Evolutionary conservation across 2,329 filamentous ascomycete genomes (phyloP).

Genomic region (Pyricularia pennisetigena): DNA sequence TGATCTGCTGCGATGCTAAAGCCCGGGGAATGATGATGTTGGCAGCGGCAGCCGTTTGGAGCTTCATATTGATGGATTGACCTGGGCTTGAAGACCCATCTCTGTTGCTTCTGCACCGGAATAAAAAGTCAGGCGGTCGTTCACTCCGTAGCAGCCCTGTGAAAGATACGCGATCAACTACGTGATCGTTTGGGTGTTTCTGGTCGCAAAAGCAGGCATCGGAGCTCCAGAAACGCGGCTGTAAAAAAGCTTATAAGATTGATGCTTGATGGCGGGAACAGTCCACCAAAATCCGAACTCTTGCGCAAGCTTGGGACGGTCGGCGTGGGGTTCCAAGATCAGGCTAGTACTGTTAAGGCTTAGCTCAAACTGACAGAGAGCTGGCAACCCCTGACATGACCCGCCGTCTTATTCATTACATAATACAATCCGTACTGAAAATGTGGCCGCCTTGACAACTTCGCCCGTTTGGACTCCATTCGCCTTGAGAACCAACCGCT

Average conservation of each 20-base stretch:
- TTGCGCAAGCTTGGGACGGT: not conserved
- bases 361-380: slow-evolving; percentile 17
- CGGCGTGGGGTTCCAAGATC: not conserved
- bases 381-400: not conserved
- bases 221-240: not conserved
- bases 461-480: not conserved
- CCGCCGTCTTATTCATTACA: not conserved
- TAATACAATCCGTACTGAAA: slow-evolving; percentile 17
- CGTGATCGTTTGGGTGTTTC: not conserved
- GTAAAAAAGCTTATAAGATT: not conserved
- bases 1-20: not conserved
- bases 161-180: not conserved
- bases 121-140: not conserved
- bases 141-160: not conserved
- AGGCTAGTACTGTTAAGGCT: slow-evolving; percentile 17
- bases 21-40: slow-evolving; percentile 4
- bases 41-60: slow-evolving; percentile 3
- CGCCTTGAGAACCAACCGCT: not conserved
- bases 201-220: not conserved
- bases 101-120: not conserved
- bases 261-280: not conserved
- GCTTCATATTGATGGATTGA: slow-evolving; percentile 5
- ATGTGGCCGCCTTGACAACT: slow-evolving; percentile 13
- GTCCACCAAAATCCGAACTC: not conserved
- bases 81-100: not conserved